phyloP scores from a whole-genome alignment of 805 yeast species.

The Zygoascus bituminiphila region DNA sequence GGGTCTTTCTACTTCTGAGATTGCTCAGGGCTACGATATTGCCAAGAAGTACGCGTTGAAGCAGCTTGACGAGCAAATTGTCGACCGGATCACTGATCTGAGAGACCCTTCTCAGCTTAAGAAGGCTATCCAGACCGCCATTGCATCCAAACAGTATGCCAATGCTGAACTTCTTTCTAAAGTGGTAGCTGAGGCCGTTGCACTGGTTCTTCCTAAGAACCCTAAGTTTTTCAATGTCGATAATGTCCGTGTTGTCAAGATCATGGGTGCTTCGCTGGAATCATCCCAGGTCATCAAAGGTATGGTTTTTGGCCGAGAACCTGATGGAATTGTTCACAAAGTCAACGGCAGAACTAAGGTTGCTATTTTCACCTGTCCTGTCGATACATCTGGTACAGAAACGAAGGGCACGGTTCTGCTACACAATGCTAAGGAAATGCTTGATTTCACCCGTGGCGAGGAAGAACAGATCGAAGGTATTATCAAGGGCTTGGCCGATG shows the following conservation, averaged over 20 bases:
- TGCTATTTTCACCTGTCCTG: conserved; percentile 87
- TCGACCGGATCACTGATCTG: conserved; percentile 54
- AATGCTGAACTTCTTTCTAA: conserved; percentile 68
- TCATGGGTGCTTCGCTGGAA: conserved; percentile 81
- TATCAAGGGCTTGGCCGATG: conserved; percentile 70
- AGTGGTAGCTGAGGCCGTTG: conserved; percentile 78
- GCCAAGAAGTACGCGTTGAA: conserved; percentile 72
- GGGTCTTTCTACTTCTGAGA: conserved; percentile 88
- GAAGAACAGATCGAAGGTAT: conserved; percentile 84
- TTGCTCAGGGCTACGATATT: conserved; percentile 82
- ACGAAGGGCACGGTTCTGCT: conserved; percentile 95
- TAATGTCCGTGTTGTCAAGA: conserved; percentile 88
- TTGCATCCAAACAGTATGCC: conserved; percentile 91
- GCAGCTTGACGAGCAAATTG: conserved; percentile 47
- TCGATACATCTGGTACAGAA: conserved; percentile 94
- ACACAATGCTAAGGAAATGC: conserved; percentile 95
- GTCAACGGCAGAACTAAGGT: conserved; percentile 62
- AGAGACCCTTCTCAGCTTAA: conserved; percentile 45
- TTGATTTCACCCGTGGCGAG: conserved; percentile 92
- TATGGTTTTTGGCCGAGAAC: conserved; percentile 96
- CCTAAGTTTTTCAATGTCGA: conserved; percentile 77
- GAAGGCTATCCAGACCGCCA: conserved; percentile 76
- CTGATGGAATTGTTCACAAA: conserved; percentile 82
- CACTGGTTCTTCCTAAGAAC: conserved; percentile 63
- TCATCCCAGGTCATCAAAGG: conserved; percentile 82